Base-by-base conservation (phyloP, 2,329 filamentous ascomycete species). In the Fusarium pseudograminearum region DNA sequence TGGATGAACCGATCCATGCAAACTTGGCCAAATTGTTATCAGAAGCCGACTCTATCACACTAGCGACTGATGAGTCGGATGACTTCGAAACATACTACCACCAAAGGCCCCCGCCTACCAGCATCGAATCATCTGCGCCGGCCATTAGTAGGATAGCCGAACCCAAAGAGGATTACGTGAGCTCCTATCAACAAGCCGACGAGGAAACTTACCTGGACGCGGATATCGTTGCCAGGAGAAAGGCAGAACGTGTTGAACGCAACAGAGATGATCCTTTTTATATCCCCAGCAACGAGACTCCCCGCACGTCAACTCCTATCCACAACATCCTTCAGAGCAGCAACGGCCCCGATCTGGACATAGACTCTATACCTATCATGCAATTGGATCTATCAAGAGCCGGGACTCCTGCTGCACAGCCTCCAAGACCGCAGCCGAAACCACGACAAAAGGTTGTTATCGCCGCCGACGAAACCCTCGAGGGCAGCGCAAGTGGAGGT, bases 191-290 rank as follows among this genome's bases (percentile, higher is more conserved):
- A 65, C 86, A 88, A 65, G 82, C 85, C 1, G 83, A 81, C 18
- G 86, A 90, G 57, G 89, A 94, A 33, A 86, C 83, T 46, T 91
- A 91, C 70, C 80, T 91, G 3, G 92, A 95, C 65, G 84, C 90
- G 2, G 91, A 93, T 72, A 93, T 93, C 47, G 78, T 93, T 42
- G 91, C 92, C 7, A 86, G 90, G 67, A 87, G 92, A 67, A 92
- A 90, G 73, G 89, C 90, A 6, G 93, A 97, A 76, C 87, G 94
- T 14, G 82, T 86, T 59, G 94, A 97, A 76, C 88, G 93, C 59
- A 93, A 97, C 78, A 92, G 88, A 72, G 95, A 98, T 76, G 96
- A 99, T 74, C 96, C 96, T 1, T 99, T 97, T 78, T 99, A 99
- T 76, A 98, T 99, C 75, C 83, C 81, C 36, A 83, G 81, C 42